phyloP scores from a whole-genome alignment of 345 rosid species.

The Punica granatum region DNA sequence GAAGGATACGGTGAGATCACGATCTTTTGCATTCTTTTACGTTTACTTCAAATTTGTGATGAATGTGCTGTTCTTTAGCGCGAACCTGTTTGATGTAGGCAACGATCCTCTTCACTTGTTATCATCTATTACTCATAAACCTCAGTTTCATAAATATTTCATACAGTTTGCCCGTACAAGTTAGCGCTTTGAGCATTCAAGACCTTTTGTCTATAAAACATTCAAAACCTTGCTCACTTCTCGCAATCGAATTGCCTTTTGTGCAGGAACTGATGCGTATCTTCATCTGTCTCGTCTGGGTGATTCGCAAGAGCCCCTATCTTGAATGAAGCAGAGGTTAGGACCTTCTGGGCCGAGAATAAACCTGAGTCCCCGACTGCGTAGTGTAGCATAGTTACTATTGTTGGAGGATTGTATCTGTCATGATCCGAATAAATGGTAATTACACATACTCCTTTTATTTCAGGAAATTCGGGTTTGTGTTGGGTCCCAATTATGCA shows the following conservation, averaged over 20 bases:
- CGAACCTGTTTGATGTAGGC: background rate
- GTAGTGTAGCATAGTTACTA: background rate
- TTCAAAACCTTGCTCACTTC: background rate
- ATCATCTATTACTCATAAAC: background rate
- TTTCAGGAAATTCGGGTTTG: background rate
- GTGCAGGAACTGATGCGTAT: slow-evolving; percentile 79
- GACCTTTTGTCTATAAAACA: no score
- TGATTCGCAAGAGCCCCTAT: slow-evolving; percentile 69
- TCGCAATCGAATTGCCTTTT: background rate
- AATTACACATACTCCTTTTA: background rate
- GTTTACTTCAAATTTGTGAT: background rate
- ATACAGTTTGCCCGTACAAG: background rate
- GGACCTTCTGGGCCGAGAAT: background rate
- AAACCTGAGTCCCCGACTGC: background rate
- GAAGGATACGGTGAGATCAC: slow-evolving; percentile 92
- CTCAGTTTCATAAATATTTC: background rate
- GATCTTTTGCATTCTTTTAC: background rate
- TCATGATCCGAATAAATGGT: background rate
- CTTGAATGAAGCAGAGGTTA: slow-evolving; percentile 22
- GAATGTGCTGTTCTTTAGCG: background rate
- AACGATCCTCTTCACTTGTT: background rate
- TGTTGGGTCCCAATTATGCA: background rate
- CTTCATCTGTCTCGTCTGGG: slow-evolving; percentile 63
- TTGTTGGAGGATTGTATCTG: background rate
- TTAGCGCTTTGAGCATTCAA: background rate